Base-by-base conservation (phyloP, 2,329 filamentous ascomycete genomes). In the Sarocladiaceae sp. region DNA sequence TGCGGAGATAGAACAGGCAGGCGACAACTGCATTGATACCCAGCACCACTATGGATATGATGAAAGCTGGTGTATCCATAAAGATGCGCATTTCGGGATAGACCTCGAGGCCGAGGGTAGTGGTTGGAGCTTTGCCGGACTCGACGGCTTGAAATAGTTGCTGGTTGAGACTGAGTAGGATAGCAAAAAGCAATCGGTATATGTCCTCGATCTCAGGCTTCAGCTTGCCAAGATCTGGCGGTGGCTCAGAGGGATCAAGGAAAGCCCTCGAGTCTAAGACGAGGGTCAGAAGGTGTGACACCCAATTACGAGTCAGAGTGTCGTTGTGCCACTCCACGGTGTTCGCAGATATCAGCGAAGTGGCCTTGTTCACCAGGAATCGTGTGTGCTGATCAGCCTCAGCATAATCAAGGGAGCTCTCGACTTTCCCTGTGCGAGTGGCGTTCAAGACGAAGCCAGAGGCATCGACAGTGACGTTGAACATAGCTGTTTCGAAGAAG, bases 291-390 rank as follows among this genome's bases (percentile, higher is more conserved):
- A 79, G 61, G 24, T 76, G 68, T 39, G 69, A 73, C 23, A 71
- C 54, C 58, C 67, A 75, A 32, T 73, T 69, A 0, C 51, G 52
- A 0, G 71, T 56, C 1, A 64, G 54, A 0, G 59, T 66, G 33
- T 74, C 65, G 45, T 73, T 76, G 49, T 78, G 76, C 67, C 68
- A 76, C 2, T n/a, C 11, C 1, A 12, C 3, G 1, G 11, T 2
- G 1, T 2, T 3, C 1, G 13, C 2, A 2, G 46, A 16, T n/a
- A 56, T 33, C 3, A 45, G 24, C 1, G n/a, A 0, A 18, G 55
- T 58, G 1, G 37, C 13, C 3, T 46, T 3, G 1, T 21, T 19
- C 3, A 53, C 31, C 1, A 62, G 13, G 0, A 3, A 9, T 2
- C 51, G 45, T 0, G 51, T 51, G 7, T 59, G 51, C 0, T 35